Evolutionary conservation across 2,329 filamentous ascomycete genomes (phyloP).

Genomic region (Kalmusia sp.): DNA sequence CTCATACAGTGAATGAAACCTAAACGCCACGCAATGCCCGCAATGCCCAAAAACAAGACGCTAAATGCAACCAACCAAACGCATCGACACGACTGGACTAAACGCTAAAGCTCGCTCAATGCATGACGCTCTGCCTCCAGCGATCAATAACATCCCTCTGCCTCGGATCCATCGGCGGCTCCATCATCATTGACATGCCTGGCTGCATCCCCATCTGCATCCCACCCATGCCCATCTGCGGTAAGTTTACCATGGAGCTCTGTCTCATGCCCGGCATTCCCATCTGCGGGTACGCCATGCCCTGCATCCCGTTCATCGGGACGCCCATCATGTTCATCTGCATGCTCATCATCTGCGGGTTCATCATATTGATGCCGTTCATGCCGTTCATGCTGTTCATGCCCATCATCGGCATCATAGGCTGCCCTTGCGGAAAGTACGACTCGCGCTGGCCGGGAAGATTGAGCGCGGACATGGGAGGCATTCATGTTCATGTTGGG

Average conservation of each 20-base stretch:
- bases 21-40: background rate
- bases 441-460: constrained; percentile 18
- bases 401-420: constrained; percentile 21
- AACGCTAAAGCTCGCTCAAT: constrained; percentile 12
- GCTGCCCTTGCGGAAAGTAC: constrained; percentile 21
- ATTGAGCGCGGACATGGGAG: constrained; percentile 20
- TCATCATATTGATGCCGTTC: constrained; percentile 20
- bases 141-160: constrained; percentile 66
- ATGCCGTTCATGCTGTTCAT: constrained; percentile 26
- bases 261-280: constrained; percentile 22
- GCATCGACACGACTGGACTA: background rate
- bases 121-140: constrained; percentile 59
- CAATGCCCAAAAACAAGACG: background rate
- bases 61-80: too few relatives aligned
- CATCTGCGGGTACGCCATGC: constrained; percentile 19
- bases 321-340: constrained; percentile 19
- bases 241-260: constrained; percentile 23
- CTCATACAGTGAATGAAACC: too few relatives aligned
- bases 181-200: constrained; percentile 28
- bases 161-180: constrained; percentile 51
- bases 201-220: constrained; percentile 25
- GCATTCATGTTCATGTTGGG: too few relatives aligned
- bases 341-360: constrained; percentile 20
- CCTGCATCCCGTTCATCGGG: constrained; percentile 8
- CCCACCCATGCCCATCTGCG: constrained; percentile 12